Evolutionary conservation across 2,329 filamentous ascomycete species (phyloP).

Genomic region (Hypocrella siamensis): DNA sequence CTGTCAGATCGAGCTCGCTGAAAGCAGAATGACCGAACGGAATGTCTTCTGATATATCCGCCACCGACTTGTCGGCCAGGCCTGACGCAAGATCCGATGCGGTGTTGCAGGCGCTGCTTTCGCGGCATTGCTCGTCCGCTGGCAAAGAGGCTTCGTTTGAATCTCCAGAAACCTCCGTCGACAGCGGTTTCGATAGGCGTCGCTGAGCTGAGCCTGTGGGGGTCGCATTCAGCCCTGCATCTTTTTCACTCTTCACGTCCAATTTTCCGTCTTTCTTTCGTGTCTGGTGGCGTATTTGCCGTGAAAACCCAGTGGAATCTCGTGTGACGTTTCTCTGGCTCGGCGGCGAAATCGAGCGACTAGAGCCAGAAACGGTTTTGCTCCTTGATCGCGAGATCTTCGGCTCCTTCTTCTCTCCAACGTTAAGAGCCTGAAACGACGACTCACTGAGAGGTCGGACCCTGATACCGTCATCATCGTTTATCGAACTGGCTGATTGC

Average conservation of each 20-base stretch:
- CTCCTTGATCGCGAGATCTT: conserved; percentile 10
- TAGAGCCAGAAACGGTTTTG: conserved; percentile 12
- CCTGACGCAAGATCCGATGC: conserved; percentile 20
- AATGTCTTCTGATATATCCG: conserved; percentile 40
- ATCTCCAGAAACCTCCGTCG: conserved; percentile 6
- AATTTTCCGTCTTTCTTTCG: conserved; percentile 2
- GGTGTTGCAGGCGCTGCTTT: conserved; percentile 15
- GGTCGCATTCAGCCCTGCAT: too few species aligned
- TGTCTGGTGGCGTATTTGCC: conserved; percentile 2
- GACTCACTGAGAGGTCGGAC: too few species aligned
- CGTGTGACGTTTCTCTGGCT: conserved; percentile 13
- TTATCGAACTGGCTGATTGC: conserved; percentile 5
- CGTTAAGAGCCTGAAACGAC: conserved; percentile 7
- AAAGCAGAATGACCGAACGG: conserved; percentile 53
- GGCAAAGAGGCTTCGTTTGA: conserved; percentile 14
- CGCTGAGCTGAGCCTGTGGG: conserved; percentile 18
- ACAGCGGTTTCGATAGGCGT: conserved; percentile 8
- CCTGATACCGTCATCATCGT: conserved; percentile 26
- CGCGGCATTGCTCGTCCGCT: conserved; percentile 13
- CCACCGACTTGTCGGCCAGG: conserved; percentile 33
- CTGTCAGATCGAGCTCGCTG: conserved; percentile 43
- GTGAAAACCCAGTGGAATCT: conserved; percentile 9
- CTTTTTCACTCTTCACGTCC: conserved; percentile 9
- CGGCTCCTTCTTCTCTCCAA: conserved; percentile 11
- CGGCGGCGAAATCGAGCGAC: conserved; percentile 7